Base-by-base conservation (phyloP, 2,329 filamentous ascomycete species). In the Triangularia verruculosa region DNA sequence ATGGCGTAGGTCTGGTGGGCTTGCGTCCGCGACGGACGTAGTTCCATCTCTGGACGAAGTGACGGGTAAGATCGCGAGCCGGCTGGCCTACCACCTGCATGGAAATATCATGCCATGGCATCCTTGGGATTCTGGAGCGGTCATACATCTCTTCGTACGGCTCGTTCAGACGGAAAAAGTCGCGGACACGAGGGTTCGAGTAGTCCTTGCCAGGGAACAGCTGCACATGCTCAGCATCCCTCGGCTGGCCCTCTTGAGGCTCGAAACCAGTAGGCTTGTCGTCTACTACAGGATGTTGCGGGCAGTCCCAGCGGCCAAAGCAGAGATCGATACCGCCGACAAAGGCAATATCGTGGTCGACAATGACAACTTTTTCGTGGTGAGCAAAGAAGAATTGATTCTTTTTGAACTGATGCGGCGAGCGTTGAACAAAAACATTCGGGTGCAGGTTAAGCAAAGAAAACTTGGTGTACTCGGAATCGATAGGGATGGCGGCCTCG, bases 311-410 rank as follows among this genome's bases (percentile, higher is more conserved):
- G 70, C 95, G 87, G 55, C 95, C 95, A 75, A 98, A 97, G 77
- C 95, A 99, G 22, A 99, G 82, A 79, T 99, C 95, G 66, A 99
- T 92, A 34, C 95, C 95, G 65, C 95, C 95, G 57, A 97, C 89
- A 75, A 99, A 98, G 11, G 94, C 95, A 57, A 98, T 88, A 61
- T 94, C 95, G 73, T 98, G 95, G 74, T 99, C 95, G 17, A 99
- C 91, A 47, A 99, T 88, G 72, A 93, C 94, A n/a, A 99, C 85
- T 78, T 99, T 99, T 76, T 99, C 95, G 77, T 99, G 95, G 74
- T 99, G 95, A 1, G 95, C 95, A 83, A 96, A 99, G 81, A 99
- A 99, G 80, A 99, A 99, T 54, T 97, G 96, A 72, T 98, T 98
- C 78, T 99, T 96, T 73, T 96, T 91, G 78, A 98, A 93, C 77